Base-by-base conservation (phyloP, 192 early-diverging fungal species). In the Funneliformis geosporum region DNA sequence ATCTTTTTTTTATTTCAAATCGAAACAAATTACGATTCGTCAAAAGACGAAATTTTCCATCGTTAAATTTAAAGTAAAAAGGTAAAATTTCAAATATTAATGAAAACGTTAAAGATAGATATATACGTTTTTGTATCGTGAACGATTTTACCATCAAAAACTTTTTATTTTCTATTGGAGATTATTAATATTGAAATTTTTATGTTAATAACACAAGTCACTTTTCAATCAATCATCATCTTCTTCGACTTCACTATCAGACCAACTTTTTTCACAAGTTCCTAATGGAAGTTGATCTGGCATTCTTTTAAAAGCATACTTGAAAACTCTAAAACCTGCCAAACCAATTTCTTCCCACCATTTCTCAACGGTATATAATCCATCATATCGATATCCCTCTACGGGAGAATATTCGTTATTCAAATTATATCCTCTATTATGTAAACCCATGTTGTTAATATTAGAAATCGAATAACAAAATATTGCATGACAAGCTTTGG, bases 331-430 rank as follows among this genome's bases (percentile, higher is more conserved):
- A 62, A 42, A 75, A 2, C 73, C 73, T 18, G 27, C 21, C 16
- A 60, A 11, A 5, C 73, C 73, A n/a, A 25, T 75, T 39, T 60
- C 38, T 11, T 75, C 73, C 73, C 73, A 75, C 50, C 73, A 75
- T 40, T 60, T 75, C 40, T 60, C 73, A 46, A 75, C 73, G 4
- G 7, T 46, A 60, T 75, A 75, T 28, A 75, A 38, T n/a, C 73
- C 73, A 61, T 75, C 73, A 60, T 75, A 75, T 6, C 73, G 50
- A 75, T 75, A 75, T 18, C 67, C 73, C 38, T 46, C 44, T 75
- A 23, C n/a, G 4, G 73, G 73, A 5, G 73, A 59, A 61, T 60
- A 75, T 55, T 55, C 50, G 21, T 46, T 59, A 42, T 61, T 5
- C 38, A 75, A 33, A 21, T 60, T 16, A n/a, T 61, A 62, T n/a